These are phyloP conservation scores for Yamadazyma paraphyllophila DNA, from an alignment of 805 yeast species.

Conservation along the genomic window DNA sequence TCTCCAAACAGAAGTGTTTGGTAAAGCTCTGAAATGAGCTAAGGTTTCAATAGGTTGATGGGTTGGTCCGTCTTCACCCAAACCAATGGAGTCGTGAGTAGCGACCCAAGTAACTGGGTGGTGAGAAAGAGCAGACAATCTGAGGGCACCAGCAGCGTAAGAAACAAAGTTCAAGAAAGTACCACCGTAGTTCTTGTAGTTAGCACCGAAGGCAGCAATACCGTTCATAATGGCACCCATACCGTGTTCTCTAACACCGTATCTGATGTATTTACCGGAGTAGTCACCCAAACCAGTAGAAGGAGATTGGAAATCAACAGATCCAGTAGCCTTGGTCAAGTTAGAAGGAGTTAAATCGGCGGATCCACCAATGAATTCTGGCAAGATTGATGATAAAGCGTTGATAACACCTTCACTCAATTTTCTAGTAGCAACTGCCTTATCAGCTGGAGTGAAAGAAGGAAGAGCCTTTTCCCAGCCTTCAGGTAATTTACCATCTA, in stretches of 20 bases:
- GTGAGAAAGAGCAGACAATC: constrained; percentile 79
- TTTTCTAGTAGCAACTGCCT: constrained; percentile 90
- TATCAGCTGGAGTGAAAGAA: constrained; percentile 69
- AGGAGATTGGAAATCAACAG: constrained; percentile 91
- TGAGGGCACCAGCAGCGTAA: constrained; percentile 82
- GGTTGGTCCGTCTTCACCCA: constrained; percentile 92
- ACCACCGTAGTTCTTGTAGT: constrained; percentile 90
- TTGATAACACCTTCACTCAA: constrained; percentile 78
- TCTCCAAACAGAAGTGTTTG: constrained; percentile 84
- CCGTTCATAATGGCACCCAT: constrained; percentile 99
- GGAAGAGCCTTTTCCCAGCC: constrained; percentile 82
- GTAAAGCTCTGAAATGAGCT: constrained; percentile 81
- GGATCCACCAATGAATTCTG: constrained; percentile 94
- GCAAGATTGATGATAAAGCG: constrained; percentile 59
- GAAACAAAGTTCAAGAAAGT: constrained; percentile 92
- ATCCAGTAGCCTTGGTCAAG: constrained; percentile 82
- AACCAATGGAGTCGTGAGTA: constrained; percentile 85
- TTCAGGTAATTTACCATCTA: constrained; percentile 72
- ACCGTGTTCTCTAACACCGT: constrained; percentile 98
- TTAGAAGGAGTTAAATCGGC: constrained; percentile 97
- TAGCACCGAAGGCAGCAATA: constrained; percentile 85
- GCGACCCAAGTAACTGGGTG: constrained; percentile 86
- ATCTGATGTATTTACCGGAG: constrained; percentile 90
- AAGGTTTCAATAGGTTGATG: constrained; percentile 89
- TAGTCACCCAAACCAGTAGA: constrained; percentile 76